These are phyloP conservation scores for Auriscalpium microsporum DNA, from an alignment of 768 basidiomycete genomes.

Conservation along the genomic window DNA sequence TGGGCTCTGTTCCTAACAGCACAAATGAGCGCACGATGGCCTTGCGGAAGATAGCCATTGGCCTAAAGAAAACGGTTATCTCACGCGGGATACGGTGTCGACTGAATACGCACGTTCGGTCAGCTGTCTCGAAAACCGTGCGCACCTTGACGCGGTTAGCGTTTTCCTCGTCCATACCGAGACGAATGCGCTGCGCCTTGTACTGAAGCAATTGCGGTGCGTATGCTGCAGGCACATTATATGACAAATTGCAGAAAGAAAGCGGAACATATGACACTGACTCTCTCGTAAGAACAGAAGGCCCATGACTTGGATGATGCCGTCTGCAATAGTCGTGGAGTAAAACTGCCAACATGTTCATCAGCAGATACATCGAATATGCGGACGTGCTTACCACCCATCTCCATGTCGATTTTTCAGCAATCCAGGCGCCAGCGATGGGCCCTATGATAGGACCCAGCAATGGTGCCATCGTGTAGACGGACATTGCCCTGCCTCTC, in stretches of 20 bases:
- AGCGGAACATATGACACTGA: constrained; percentile 20
- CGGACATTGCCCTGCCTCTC: constrained; percentile 53
- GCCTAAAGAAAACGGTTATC: constrained; percentile 26
- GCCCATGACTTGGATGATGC: constrained; percentile 43
- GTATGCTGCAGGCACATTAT: constrained; percentile 15
- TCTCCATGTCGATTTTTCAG: constrained; percentile 57
- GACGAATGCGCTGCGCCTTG: constrained; percentile 42
- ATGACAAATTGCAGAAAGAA: no score
- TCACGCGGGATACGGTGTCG: background rate
- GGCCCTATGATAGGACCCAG: constrained; percentile 65
- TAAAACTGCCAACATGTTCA: background rate
- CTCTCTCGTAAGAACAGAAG: constrained; percentile 57
- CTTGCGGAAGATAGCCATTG: constrained; percentile 40
- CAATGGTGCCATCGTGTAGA: constrained; percentile 58
- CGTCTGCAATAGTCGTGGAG: constrained; percentile 36
- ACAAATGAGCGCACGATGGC: constrained; percentile 60
- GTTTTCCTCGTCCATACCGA: constrained; percentile 40
- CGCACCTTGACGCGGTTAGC: constrained; percentile 28
- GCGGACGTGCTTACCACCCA: constrained; percentile 44
- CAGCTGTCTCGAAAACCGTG: constrained; percentile 37
- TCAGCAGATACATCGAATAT: background rate
- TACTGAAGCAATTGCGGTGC: constrained; percentile 31
- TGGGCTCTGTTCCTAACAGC: constrained; percentile 52
- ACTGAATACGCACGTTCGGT: constrained; percentile 32
- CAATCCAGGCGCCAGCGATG: constrained; percentile 58